Conservation (phyloP, 1,139 yeast genomes). For the Blastobotrys ciferrii region DNA sequence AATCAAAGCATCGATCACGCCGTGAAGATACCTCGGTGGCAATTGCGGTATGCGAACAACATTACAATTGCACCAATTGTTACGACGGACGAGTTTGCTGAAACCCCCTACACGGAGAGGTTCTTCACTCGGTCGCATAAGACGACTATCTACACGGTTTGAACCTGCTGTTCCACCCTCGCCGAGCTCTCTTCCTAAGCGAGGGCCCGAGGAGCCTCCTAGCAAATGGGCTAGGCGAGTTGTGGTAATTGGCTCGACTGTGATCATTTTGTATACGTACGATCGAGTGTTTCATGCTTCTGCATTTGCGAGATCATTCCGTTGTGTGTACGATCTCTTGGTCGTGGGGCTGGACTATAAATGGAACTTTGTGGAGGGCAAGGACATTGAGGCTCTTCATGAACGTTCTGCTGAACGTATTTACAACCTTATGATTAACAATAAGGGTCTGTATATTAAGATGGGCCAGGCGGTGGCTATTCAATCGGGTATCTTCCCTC, state of each 20-base stretch:
- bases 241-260: slow-evolving; percentile 15
- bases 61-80: background rate
- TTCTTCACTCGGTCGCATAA: slow-evolving; percentile 1
- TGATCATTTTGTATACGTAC: slow-evolving; percentile 18
- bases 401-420: slow-evolving; percentile 58
- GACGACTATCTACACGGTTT: background rate
- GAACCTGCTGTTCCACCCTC: slow-evolving; percentile 12
- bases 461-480: slow-evolving; percentile 75
- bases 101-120: background rate
- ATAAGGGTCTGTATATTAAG: slow-evolving; percentile 74
- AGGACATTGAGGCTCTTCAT: slow-evolving; percentile 54
- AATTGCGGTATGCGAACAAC: background rate
- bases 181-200: slow-evolving; percentile 22
- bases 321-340: slow-evolving; percentile 50
- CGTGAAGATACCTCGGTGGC: background rate
- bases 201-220: slow-evolving; percentile 10
- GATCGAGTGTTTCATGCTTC: slow-evolving; percentile 43
- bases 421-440: slow-evolving; percentile 50
- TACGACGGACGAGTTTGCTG: background rate
- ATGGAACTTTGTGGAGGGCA: slow-evolving; percentile 44
- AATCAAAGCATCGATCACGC: too few species aligned
- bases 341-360: slow-evolving; percentile 62
- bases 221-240: slow-evolving; percentile 21
- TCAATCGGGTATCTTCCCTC: slow-evolving; percentile 66
- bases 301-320: slow-evolving; percentile 49